These are phyloP conservation scores for Isatis tinctoria DNA, from an alignment of 345 rosid genomes.

Conservation along the genomic window DNA sequence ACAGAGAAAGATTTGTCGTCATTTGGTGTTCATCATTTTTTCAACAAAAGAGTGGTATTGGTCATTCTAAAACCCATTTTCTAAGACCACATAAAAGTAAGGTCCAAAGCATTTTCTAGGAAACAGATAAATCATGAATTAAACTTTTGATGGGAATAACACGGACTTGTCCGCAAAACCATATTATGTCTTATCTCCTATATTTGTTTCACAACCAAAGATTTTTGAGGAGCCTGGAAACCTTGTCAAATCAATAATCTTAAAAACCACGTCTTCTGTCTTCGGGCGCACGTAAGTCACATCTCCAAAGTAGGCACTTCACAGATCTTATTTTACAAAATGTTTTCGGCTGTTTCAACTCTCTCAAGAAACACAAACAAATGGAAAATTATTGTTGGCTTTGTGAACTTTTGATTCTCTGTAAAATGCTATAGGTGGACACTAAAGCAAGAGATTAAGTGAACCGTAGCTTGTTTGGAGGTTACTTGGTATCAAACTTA, in stretches of 20 bases:
- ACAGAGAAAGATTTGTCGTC: background rate
- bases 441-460: too few relatives aligned
- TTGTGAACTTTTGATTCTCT: too few relatives aligned
- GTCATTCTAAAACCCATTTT: background rate
- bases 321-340: too few relatives aligned
- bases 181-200: background rate
- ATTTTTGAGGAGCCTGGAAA: background rate
- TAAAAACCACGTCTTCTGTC: background rate
- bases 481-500: too few relatives aligned
- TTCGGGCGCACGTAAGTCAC: background rate
- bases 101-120: background rate
- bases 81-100: background rate
- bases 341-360: too few relatives aligned
- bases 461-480: too few relatives aligned
- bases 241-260: background rate
- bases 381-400: too few relatives aligned
- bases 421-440: too few relatives aligned
- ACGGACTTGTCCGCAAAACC: background rate
- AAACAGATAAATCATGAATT: background rate
- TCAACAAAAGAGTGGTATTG: background rate
- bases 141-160: background rate
- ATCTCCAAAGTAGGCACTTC: too few relatives aligned
- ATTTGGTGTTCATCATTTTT: background rate
- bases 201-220: background rate
- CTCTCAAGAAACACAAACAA: too few relatives aligned